Evolutionary conservation across 2,329 filamentous ascomycete genomes (phyloP), one percentile per base, ranked within the genome.

Genomic region (Aspergillus sp.): DNA sequence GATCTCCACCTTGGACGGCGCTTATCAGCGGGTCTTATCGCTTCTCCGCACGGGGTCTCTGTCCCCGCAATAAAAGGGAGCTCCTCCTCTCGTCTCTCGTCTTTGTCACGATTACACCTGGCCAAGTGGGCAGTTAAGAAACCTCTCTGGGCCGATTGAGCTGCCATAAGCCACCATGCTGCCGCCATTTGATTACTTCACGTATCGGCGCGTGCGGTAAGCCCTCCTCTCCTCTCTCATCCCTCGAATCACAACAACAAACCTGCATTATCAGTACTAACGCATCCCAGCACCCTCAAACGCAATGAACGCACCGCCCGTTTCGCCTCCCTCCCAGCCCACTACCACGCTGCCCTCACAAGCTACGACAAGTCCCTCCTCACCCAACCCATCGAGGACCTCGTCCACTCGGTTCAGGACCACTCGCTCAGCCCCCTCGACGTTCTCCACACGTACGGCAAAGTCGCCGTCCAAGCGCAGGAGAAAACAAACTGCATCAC

Each of bases 401-500:
- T 96, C 3, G 92, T 96, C 6, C 78, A 87, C 62, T 85, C 89
- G 78, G 90, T 96, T 3, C 91, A 94, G 32, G 83, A 85, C n/a
- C 84, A 87, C 49, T 77, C 81, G 55, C 80, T 87, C 52, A 82
- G 84, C 12, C 88, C 93, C 0, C 73, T 88, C 24, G 87, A 92
- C 62, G 85, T 97, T 51, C 85, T 97, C n/a, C 86, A 82, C 60
- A 87, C 92, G 11, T 98, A 97, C 73, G 90, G 90, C 69, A 96
- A 96, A 75, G 88, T 94, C 20, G 90, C 93, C 0, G 73, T 96
- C 55, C 89, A 87, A 70, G 93, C 92, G 1, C 94, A 97, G 39
- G 84, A 88, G 63, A 89, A 89, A 77, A 96, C 92, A 2, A 97
- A 97, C 74, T 96, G 91, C 71, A 78, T 96, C 12, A 97, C 94